These are phyloP conservation scores for Trichosphaerium sp. DNA, from an alignment of 78 protist species.

Conservation along the genomic window DNA sequence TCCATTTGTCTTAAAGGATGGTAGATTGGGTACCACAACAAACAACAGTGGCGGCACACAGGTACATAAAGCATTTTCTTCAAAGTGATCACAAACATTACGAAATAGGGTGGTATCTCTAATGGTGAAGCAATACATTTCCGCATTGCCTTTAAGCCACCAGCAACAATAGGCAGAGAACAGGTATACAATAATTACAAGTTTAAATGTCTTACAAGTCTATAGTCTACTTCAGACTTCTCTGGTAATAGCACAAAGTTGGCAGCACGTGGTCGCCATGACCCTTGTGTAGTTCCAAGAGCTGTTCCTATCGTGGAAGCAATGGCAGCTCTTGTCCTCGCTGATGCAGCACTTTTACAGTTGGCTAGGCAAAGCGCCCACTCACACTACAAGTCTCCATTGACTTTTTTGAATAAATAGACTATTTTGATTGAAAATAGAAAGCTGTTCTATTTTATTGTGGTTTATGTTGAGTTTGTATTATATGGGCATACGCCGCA, in stretches of 20 bases:
- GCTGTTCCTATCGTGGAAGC: conserved; percentile 72
- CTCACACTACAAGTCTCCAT: not conserved
- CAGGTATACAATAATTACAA: conserved; percentile 3
- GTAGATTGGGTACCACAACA: conserved; percentile 34
- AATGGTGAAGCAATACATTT: conserved; percentile 43
- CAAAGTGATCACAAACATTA: not conserved
- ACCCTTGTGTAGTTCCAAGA: conserved; percentile 68
- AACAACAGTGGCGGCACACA: conserved; percentile 63
- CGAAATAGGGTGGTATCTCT: conserved; percentile 60
- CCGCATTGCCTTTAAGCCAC: conserved; percentile 63
- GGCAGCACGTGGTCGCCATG: conserved; percentile 65
- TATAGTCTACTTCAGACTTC: conserved; percentile 15
- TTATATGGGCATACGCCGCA: too few species aligned
- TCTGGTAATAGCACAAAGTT: conserved; percentile 14
- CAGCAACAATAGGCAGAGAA: conserved; percentile 61
- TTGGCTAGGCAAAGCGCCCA: not conserved
- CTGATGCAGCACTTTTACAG: conserved; percentile 22
- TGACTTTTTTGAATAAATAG: not conserved
- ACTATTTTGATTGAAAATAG: not conserved
- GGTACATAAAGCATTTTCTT: too few species aligned
- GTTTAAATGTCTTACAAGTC: too few species aligned
- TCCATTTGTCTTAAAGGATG: conserved; percentile 11
- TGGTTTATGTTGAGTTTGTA: too few species aligned
- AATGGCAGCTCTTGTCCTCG: conserved; percentile 61
- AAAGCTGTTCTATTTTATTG: too few species aligned